Evolutionary conservation across 140 eudicot genomes (phyloP), one percentile per base, ranked within the genome.

Genomic region (Stevia rebaudiana): DNA sequence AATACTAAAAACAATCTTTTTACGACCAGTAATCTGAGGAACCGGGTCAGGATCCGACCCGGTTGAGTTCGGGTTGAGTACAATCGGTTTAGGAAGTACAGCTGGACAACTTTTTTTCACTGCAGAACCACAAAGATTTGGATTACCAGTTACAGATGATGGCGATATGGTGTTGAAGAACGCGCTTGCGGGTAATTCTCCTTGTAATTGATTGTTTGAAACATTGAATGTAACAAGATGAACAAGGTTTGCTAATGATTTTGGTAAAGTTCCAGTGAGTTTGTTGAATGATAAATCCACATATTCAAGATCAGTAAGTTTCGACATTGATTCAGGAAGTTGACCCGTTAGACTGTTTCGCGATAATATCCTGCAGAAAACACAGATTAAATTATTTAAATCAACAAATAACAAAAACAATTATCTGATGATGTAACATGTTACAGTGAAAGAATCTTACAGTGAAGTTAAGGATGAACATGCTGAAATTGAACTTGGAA

Each of bases 71-170:
- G 97, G 1, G 92, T 63, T 0, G 11, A 89, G 85, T 3, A 89
- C 97, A 41, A 89, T 83, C 0, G 97, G 97, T 54, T 89, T 89
- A 41, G 97, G 97, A 25, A 89, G 89, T 33, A 86, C 92, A 3
- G 85, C 67, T 11, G 85, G 78, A 60, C 97, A 89, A 11, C 69
- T 69, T 69, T 71, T 74, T 3, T 83, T 79, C 15, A 77, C 86
- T 5, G 83, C 83, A 17, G 95, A 79, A 39, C 95, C 97, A 61
- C 97, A 89, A 40, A 89, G 89, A 13, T 85, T 73, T 4, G 95
- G 95, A 47, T 89, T 89, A 21, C 74, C 82, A 1, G 83, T 25
- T 31, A 89, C 85, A 0, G 94, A 83, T 54, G 87, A 83, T 12
- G 94, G 86, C 15, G 85, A 62, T 22, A 89, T 89, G 60, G 97